These are phyloP conservation scores for Clohesyomyces aquaticus DNA, from an alignment of 495 filamentous ascomycete species.

Conservation along the genomic window DNA sequence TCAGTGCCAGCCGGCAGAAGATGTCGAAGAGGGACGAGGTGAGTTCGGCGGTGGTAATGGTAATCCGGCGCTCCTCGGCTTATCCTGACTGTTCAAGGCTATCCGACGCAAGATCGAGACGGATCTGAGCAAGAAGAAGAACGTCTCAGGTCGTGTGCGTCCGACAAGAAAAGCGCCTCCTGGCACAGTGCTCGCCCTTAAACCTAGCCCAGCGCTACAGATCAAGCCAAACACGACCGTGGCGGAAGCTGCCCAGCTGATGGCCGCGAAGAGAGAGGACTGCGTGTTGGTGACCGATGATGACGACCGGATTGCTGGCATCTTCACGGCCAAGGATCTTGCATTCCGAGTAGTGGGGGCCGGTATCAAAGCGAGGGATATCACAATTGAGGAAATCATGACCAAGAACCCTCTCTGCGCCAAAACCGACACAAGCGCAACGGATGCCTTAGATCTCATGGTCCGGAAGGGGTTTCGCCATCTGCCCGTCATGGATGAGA, in stretches of 20 bases:
- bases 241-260: conserved; percentile 94
- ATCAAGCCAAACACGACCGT: conserved; percentile 96
- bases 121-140: conserved; percentile 97
- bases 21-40: conserved; percentile 99
- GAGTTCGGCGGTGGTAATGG: conserved; percentile 43
- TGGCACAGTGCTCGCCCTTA: conserved; percentile 91
- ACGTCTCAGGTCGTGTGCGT: conserved; percentile 71
- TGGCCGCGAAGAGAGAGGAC: conserved; percentile 98
- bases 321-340: conserved; percentile 98
- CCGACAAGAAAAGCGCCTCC: conserved; percentile 91
- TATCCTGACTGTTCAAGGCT: conserved; percentile 62
- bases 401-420: conserved; percentile 98
- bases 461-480: conserved; percentile 97
- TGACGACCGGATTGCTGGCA: conserved; percentile 95
- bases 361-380: conserved; percentile 84
- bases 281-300: conserved; percentile 99
- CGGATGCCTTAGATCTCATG: conserved; percentile 96
- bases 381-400: conserved; percentile 98
- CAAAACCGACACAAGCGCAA: conserved; percentile 95
- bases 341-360: conserved; percentile 94
- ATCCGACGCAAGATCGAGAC: conserved; percentile 96
- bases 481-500: conserved; percentile 98
- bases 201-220: conserved; percentile 92
- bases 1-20: conserved; percentile 87
- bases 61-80: neutral